Base-by-base conservation (phyloP, 192 early-diverging fungal genomes). In the Geranomyces michiganensis region DNA sequence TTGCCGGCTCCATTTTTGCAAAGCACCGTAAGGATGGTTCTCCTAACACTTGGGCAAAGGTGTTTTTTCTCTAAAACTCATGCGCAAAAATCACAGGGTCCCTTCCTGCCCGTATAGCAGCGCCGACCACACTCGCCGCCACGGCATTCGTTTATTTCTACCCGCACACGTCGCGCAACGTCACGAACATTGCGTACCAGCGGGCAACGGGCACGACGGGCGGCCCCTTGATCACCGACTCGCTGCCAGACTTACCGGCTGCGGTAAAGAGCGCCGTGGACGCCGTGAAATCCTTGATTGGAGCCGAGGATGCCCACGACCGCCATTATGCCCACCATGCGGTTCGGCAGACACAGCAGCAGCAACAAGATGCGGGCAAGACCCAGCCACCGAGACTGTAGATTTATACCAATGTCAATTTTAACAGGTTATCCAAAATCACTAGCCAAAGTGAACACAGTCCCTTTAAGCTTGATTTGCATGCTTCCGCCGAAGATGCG, bases 391-490 rank as follows among this genome's bases (percentile, higher is more conserved):
- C 36, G 36, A 3, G 36, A 10, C 10, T 41, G 36, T 41, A 41
- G 36, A 41, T 41, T 7, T 41, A 41, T 10, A 41, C 10, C 10
- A n/a, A n/a, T n/a, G n/a, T n/a, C n/a, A n/a, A n/a, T n/a, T n/a
- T n/a, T n/a, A n/a, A n/a, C n/a, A n/a, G n/a, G n/a, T n/a, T n/a
- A n/a, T n/a, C n/a, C 58, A 66, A 85, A 56, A 74, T 84, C 62
- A 78, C 82, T 12, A 33, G 91, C 56, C 87, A 80, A 62, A 88
- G 88, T 36, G 90, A 87, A 76, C 63, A 27, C n/a, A 47, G 46
- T 10, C 46, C 12, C 46, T 47, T 19, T 47, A 47, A 10, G 19
- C 46, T 47, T 47, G n/a, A n/a, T n/a, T n/a, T n/a, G n/a, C n/a
- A n/a, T n/a, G n/a, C n/a, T n/a, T n/a, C n/a, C n/a, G n/a, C n/a